These are phyloP conservation scores for Choanephora cucurbitarum DNA, from an alignment of 371 early-diverging fungal species.

Conservation along the genomic window DNA sequence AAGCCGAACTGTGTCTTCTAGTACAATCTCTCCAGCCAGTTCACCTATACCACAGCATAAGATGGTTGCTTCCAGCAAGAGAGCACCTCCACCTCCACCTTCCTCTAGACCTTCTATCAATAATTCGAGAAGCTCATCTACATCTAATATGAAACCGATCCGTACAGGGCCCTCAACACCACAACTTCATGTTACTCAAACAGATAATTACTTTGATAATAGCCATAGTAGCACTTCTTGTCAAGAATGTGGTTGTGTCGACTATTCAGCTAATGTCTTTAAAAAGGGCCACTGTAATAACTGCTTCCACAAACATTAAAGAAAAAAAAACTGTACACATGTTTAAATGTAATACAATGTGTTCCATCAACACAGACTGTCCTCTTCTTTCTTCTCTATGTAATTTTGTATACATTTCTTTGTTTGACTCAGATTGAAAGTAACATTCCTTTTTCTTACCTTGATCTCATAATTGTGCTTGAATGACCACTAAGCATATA, in stretches of 20 bases:
- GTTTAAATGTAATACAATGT: conserved; percentile 8
- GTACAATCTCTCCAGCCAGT: conserved; percentile 2
- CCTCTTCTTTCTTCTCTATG: no score
- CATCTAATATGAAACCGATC: conserved; percentile 1
- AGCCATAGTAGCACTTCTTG: conserved; percentile 4
- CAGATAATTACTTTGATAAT: conserved; percentile 11
- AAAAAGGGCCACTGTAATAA: conserved; percentile 67
- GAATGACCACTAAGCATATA: no score
- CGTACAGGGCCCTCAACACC: conserved; percentile 19
- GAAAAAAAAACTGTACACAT: background rate
- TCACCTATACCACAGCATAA: conserved; percentile 14
- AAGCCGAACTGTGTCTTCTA: conserved; percentile 6
- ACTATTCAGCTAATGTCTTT: conserved; percentile 67
- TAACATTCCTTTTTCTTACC: no score
- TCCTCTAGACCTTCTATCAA: conserved; percentile 9
- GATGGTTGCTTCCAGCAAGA: background rate
- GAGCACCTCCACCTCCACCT: conserved; percentile 17
- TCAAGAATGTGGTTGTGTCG: conserved; percentile 64
- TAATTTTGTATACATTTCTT: no score
- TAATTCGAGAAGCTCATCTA: background rate
- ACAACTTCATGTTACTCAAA: conserved; percentile 1
- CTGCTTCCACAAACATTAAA: conserved; percentile 67
- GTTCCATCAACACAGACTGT: conserved; percentile 9
- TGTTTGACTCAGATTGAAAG: background rate
- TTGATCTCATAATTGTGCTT: no score